Evolutionary conservation across 805 yeast species (phyloP).

Genomic region (Ogataea henricii): DNA sequence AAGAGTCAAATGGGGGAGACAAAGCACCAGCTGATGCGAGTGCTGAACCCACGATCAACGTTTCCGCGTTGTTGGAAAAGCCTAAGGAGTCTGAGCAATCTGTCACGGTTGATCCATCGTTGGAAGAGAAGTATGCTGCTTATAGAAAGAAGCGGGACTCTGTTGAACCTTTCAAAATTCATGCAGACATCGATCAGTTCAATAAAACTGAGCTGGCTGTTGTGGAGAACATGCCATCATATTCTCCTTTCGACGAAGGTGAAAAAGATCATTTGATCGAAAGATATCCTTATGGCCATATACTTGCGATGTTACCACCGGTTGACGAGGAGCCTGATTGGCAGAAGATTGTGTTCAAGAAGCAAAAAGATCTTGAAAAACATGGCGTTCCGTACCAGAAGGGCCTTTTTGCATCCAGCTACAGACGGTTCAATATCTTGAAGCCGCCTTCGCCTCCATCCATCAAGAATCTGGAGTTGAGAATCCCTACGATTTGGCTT

Average conservation of each 20-base stretch:
- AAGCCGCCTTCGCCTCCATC: conserved; percentile 94
- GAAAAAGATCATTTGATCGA: conserved; percentile 35
- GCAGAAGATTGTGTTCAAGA: conserved; percentile 58
- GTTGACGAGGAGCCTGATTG: conserved; percentile 61
- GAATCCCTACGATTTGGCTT: conserved; percentile 95
- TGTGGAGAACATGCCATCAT: conserved; percentile 48
- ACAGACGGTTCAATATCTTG: conserved; percentile 60
- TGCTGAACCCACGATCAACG: conserved; percentile 1
- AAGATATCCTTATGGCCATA: conserved; percentile 45
- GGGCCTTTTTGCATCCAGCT: conserved; percentile 56
- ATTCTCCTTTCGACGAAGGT: conserved; percentile 46
- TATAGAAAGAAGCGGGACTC: conserved; percentile 6
- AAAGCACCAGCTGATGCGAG: background rate
- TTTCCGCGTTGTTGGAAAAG: background rate
- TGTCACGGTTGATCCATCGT: background rate
- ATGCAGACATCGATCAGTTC: conserved; percentile 43
- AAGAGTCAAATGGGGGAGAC: background rate
- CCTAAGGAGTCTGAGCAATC: background rate
- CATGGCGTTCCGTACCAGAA: conserved; percentile 46
- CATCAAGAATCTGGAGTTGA: conserved; percentile 70
- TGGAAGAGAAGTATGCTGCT: conserved; percentile 33
- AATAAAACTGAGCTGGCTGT: conserved; percentile 50
- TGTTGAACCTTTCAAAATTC: conserved; percentile 47
- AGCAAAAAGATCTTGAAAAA: conserved; percentile 43
- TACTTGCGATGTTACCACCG: conserved; percentile 67